Percentiles rank a stretch among this genome's conserved stretches.
These are phyloP conservation scores for Colletotrichum noveboracense DNA, from an alignment of 2,329 filamentous ascomycete genomes.

Conservation along the genomic window DNA sequence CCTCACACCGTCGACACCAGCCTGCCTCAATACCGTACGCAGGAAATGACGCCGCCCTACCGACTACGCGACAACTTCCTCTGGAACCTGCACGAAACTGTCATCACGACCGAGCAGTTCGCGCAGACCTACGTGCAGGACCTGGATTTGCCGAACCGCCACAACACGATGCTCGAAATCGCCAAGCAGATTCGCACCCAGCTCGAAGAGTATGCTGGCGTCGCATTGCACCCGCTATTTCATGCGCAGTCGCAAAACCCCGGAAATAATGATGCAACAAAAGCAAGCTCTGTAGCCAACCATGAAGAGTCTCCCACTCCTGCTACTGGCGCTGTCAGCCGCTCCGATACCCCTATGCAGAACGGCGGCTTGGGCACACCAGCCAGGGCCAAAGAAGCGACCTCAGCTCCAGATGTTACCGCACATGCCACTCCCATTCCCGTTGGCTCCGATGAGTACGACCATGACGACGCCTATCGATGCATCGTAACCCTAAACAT, in stretches of 20 bases:
- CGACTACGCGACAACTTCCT: slow-evolving; percentile 93
- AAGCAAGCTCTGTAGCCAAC: slow-evolving; percentile 34
- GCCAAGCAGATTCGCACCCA: slow-evolving; percentile 95
- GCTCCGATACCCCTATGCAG: slow-evolving; percentile 62
- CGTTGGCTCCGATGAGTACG: slow-evolving; percentile 75
- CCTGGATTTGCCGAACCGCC: slow-evolving; percentile 83
- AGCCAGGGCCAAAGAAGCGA: slow-evolving; percentile 46
- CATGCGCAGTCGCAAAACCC: slow-evolving; percentile 57
- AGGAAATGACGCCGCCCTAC: slow-evolving; percentile 82
- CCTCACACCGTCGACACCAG: slow-evolving; percentile 66
- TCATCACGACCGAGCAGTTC: slow-evolving; percentile 95
- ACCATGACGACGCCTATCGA: slow-evolving; percentile 92
- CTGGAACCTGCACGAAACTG: slow-evolving; percentile 95
- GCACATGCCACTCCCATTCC: slow-evolving; percentile 71
- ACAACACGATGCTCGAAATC: slow-evolving; percentile 76
- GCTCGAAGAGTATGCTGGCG: slow-evolving; percentile 93
- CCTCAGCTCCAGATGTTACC: slow-evolving; percentile 61
- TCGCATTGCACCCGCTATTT: slow-evolving; percentile 92
- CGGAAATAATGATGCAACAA: slow-evolving; percentile 30
- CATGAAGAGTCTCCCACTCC: slow-evolving; percentile 44
- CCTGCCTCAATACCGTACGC: slow-evolving; percentile 78
- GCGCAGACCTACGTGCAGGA: slow-evolving; percentile 91
- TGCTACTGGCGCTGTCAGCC: slow-evolving; percentile 42
- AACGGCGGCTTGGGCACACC: slow-evolving; percentile 58
- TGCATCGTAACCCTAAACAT: slow-evolving; percentile 92